These are phyloP conservation scores for Wickerhamomyces chaumierensis DNA, from an alignment of 805 yeast species.

Conservation along the genomic window DNA sequence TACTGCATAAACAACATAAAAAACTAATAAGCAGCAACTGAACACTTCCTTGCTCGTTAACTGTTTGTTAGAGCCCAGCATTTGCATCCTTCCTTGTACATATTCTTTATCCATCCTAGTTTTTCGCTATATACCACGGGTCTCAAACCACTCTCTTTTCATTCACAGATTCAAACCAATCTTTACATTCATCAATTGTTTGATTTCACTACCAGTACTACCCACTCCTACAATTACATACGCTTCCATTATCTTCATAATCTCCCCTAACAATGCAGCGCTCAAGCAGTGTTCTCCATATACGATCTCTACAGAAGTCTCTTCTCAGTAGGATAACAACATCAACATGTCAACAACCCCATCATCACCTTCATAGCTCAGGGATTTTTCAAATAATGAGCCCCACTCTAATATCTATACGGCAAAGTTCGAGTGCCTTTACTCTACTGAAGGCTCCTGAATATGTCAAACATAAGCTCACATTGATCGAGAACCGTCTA, in stretches of 20 bases:
- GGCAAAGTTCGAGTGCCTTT: not conserved
- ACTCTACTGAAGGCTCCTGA: not conserved
- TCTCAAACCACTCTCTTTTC: not conserved
- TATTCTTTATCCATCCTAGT: not conserved
- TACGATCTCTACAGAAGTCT: not conserved
- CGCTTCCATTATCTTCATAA: too few relatives aligned
- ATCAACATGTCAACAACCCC: not conserved
- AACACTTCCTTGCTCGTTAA: not conserved
- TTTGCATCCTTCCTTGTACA: not conserved
- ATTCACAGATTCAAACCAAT: too few relatives aligned
- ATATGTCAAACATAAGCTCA: not conserved
- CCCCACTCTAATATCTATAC: not conserved
- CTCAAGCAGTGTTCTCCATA: not conserved
- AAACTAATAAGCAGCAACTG: too few relatives aligned
- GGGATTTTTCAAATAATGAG: not conserved
- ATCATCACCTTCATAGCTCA: too few relatives aligned
- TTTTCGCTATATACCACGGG: not conserved
- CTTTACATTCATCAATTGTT: not conserved
- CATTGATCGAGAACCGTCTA: not conserved
- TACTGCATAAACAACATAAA: not conserved
- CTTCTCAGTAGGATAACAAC: not conserved
- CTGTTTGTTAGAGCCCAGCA: not conserved
- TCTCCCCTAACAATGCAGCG: not conserved
- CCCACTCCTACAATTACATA: too few relatives aligned
- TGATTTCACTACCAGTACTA: not conserved